Conservation (phyloP, 441 rosid species). For the Corymbia citriodora region DNA sequence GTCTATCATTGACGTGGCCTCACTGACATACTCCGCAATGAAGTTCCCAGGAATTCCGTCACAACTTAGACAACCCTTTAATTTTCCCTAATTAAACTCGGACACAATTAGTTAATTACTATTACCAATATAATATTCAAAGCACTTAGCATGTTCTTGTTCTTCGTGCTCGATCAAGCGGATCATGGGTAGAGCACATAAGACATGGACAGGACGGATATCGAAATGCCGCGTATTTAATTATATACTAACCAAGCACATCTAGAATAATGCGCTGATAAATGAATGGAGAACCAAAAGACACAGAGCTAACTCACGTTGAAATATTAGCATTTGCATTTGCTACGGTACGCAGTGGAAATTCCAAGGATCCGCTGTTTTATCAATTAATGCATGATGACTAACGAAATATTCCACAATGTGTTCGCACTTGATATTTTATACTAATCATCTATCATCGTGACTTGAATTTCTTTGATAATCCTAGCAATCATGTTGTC, state of each 20-base stretch:
- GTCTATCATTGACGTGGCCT: not conserved
- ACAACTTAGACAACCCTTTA: not conserved
- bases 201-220: not conserved
- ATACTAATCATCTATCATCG: not conserved
- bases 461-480: not conserved
- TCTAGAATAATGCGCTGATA: not conserved
- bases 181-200: not conserved
- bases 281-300: not conserved
- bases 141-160: not conserved
- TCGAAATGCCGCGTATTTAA: not conserved
- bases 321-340: too few species aligned
- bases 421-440: not conserved
- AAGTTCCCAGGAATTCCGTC: not conserved
- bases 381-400: not conserved
- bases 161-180: not conserved
- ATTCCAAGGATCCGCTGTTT: too few species aligned
- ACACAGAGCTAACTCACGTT: not conserved
- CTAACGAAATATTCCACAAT: not conserved
- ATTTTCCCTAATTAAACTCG: not conserved
- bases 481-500: not conserved
- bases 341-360: too few species aligned
- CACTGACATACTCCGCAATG: not conserved
- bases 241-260: not conserved
- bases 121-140: not conserved
- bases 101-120: not conserved